Evolutionary conservation across 306 rosid species (phyloP), one percentile per base, ranked within the genome.

Genomic region (Erythrophleum fordii): DNA sequence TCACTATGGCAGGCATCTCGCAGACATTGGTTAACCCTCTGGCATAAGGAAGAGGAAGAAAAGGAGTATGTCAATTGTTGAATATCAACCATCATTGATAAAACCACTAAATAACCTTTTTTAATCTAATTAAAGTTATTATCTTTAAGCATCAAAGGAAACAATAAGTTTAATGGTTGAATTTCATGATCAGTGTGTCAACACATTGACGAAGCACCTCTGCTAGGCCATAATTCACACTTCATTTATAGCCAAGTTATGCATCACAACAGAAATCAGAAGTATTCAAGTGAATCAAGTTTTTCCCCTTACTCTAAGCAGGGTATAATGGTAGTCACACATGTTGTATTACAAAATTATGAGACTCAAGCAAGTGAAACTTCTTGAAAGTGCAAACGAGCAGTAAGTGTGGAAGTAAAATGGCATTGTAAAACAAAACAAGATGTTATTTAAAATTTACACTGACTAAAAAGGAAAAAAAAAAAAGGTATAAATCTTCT

Each of bases 1-100:
- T 42, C 0, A 17, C 13, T 4, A 69, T 20, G 48, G 64, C 98
- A 94, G 65, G 87, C 92, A 11, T 70, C 55, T 80, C 93, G 80
- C 82, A 94, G 81, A 81, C 98, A 92, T 86, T 91, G 94, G 80
- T 88, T 94, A 74, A 94, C 92, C 85, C 97, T 88, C 97, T 94
- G 77, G 52, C 62, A 77, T 28, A 72, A 81, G 72, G 71, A 83
- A 82, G 25, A 80, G 41, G 65, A 72, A 41, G n/a, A 25, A 72
- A 31, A 28, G 4, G 79, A 35, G 14, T 18, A 72, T 56, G 52
- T 81, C 71, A 78, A 76, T 77, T 59, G 51, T 49, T 28, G 28
- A 83, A 73, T 34, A 45, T 14, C 34, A 80, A 26, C 45, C 70
- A 42, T 72, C 78, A 79, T 60, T 49, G 1, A 61, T 5, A 49